Evolutionary conservation across 176 grass and related monocot species (phyloP).

Genomic region (Juncus inflexus): DNA sequence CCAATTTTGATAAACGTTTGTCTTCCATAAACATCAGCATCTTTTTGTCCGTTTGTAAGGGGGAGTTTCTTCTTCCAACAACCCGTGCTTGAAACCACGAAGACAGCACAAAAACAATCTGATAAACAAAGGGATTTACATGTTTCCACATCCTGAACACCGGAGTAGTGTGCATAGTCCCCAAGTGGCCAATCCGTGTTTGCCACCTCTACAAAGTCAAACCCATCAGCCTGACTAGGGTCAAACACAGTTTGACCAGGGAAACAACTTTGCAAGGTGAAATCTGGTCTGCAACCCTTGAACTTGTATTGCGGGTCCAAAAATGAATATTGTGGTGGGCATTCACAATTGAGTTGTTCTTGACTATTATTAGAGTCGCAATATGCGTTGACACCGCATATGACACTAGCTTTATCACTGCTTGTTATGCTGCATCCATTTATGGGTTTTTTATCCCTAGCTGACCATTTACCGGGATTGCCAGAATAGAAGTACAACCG

Average conservation of each 20-base stretch:
- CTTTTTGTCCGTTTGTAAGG: slow-evolving; percentile 33
- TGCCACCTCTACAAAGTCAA: background rate
- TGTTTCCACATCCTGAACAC: background rate
- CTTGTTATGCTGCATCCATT: background rate
- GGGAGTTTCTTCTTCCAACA: slow-evolving; percentile 52
- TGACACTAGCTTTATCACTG: background rate
- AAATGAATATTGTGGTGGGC: slow-evolving; percentile 29
- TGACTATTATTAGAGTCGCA: slow-evolving; percentile 15
- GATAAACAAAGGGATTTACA: slow-evolving; percentile 20
- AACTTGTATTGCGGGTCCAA: slow-evolving; percentile 23
- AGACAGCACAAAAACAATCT: slow-evolving; percentile 36
- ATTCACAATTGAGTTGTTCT: slow-evolving; percentile 3
- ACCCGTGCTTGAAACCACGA: background rate
- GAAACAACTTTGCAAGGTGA: slow-evolving; percentile 15
- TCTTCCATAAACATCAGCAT: background rate
- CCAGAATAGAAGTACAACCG: slow-evolving; percentile 33
- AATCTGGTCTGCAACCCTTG: slow-evolving; percentile 31
- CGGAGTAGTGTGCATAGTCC: slow-evolving; percentile 31
- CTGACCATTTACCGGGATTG: background rate
- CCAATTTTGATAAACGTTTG: slow-evolving; percentile 27
- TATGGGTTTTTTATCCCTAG: background rate
- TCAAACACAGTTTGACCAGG: background rate
- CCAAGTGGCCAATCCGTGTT: slow-evolving; percentile 21
- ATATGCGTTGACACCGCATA: slow-evolving; percentile 40
- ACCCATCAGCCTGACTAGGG: slow-evolving; percentile 10